Base-by-base conservation (phyloP, 805 yeast genomes). In the Metschnikowia sp. region DNA sequence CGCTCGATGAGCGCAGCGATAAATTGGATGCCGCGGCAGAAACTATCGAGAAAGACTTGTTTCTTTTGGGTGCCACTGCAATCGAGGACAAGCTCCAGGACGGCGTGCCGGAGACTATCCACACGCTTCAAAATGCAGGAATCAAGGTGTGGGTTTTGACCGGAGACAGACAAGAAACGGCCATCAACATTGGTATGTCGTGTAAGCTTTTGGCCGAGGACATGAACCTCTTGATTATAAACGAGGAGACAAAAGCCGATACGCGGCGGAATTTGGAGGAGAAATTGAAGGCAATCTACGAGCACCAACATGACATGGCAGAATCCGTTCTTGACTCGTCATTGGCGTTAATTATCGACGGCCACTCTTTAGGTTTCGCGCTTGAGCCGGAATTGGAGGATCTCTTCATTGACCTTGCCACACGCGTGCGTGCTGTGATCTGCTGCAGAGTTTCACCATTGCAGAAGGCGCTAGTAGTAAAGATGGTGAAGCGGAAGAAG, bases 91-190 rank as follows among this genome's bases (percentile, higher is more conserved):
- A 94, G 62, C 73, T 94, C 40, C 99, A 94, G 70, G 98, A 92
- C 48, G 99, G 97, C 36, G 99, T 94, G 18, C 98, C 99, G 2
- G 99, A 94, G 55, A 90, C 99, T 1, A 95, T 94, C 51, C 94
- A 88, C 55, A 87, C 96, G 6, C 76, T 94, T 47, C 99, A 95
- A 64, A 89, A 86, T 47, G 99, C 99, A 0, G 98, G 98, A 12
- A 91, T 95, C 54, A 92, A 90, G 64, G 81, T 94, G 13, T 94
- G 99, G 99, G 97, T 94, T 22, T 74, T 94, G 42, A 94, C 99
- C 2, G 99, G 99, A 58, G 99, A 94, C 63, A 80, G 97, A 65
- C 99, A 95, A 65, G 99, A 94, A 65, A 94, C 99, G 11, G 99
- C 99, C 0, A 87, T 94, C 55, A 94, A 94, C 64, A 94, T 94